These are phyloP conservation scores for Paramecium caudatum DNA, from an alignment of 73 alveolate genomes.

Conservation along the genomic window DNA sequence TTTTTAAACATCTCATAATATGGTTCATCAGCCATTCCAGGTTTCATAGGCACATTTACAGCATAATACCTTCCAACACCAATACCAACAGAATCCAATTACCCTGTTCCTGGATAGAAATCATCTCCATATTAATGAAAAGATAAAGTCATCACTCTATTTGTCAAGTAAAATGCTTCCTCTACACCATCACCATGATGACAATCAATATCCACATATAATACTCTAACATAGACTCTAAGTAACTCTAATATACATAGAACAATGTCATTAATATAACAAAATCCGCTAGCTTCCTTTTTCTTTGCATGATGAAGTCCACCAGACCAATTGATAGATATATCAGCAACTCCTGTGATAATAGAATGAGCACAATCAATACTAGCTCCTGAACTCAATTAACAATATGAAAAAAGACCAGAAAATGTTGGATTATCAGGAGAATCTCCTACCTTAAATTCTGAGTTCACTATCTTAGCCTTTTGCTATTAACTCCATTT, in stretches of 20 bases:
- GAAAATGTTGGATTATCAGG: conserved; percentile 73
- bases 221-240: conserved; percentile 93
- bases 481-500: conserved; percentile 58
- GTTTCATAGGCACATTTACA: conserved; percentile 96
- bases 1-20: conserved; percentile 88
- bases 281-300: conserved; percentile 97
- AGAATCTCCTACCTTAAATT: conserved; percentile 70
- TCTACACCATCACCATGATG: conserved; percentile 99
- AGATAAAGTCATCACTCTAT: conserved; percentile 97
- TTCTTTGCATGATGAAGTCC: conserved; percentile 99
- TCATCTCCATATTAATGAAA: conserved; percentile 97
- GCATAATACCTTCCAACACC: conserved; percentile 95
- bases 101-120: conserved; percentile 99
- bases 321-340: conserved; percentile 98
- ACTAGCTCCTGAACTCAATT: conserved; percentile 83
- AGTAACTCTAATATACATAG: conserved; percentile 95
- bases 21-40: conserved; percentile 97
- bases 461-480: conserved; percentile 34
- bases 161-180: conserved; percentile 97
- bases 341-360: conserved; percentile 91
- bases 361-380: conserved; percentile 95
- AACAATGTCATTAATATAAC: conserved; percentile 98
- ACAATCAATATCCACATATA: conserved; percentile 97
- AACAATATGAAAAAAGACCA: conserved; percentile 74
- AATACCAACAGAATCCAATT: conserved; percentile 91